Base-by-base conservation (phyloP, 2,329 filamentous ascomycete species). In the Rutstroemia sydowiana region DNA sequence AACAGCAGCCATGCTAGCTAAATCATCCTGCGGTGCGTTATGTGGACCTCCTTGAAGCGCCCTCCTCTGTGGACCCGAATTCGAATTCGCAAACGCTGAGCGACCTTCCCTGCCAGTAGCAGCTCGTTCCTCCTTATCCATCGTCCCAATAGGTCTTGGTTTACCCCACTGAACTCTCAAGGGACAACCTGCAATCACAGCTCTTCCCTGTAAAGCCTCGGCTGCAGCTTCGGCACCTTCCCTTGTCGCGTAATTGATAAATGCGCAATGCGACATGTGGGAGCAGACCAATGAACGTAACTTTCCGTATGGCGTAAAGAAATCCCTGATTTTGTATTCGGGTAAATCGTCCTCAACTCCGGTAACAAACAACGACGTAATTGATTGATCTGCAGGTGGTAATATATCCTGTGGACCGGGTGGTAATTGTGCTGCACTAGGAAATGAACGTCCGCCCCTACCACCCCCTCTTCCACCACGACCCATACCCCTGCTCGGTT, bases 311-410 rank as follows among this genome's bases (percentile, higher is more conserved):
- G 81, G 79, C 55, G 88, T 82, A 73, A 98, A 98, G 69, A 95
- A 93, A 2, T 89, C 85, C 44, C 93, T 87, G 23, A 98, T 76
- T 63, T 91, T 90, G 70, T 91, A 84, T 69, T 98, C 93, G 2
- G 92, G 91, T 6, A 98, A 75, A 63, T 98, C 93, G 66, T 98
- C 93, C 69, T 98, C 93, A 2, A 98, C 83, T 8, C 93, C 95
- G 0, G 92, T 96, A 28, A 97, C 79, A 65, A 98, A 98, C 0
- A 98, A 78, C 0, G 92, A 96, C 62, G 88, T 95, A 66, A 98
- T 86, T 54, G 88, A 93, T 51, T 75, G 79, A 65, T 98, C 92
- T 3, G 80, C 73, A 0, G 93, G 95, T 0, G 93, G 93, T 2
- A 85, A 70, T 70, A 91, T 95, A 69, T 98, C 93, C 64, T 88